Evolutionary conservation across 2,329 filamentous ascomycete genomes (phyloP), one percentile per base, ranked within the genome.

Genomic region (Fonsecaea erecta): DNA sequence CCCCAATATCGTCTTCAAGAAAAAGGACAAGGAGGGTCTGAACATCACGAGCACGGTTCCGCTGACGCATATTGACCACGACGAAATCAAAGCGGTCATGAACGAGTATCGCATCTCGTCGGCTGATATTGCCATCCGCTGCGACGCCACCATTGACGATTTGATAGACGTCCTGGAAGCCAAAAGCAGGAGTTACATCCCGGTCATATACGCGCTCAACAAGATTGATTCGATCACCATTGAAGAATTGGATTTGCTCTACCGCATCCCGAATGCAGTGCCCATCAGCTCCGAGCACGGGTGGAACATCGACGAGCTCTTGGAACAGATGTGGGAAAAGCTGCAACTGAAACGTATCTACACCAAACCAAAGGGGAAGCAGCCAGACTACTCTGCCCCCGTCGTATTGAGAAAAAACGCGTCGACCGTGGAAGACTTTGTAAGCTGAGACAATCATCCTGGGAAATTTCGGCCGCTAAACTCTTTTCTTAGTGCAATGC

Each of bases 311-410:
- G 95, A 99, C 76, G 95, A 99, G 82, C 82, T 99, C 70, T 86
- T 99, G 83, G 95, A 98, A 81, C 88, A 90, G 77, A 98, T 98
- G 95, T 98, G 95, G 95, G 93, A 97, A 63, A 97, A 96, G 79
- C 86, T 99, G 73, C 92, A 90, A 74, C 85, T 99, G 66, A 89
- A 92, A 73, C 87, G 95, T 73, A 90, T 99, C 52, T 99, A 99
- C 82, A 99, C 95, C 64, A 99, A 99, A 82, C 95, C 95, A 67
- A 98, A 99, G 83, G 95, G 95, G 68, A 92, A 89, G 77, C 84
- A 92, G 79, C 95, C 95, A 16, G 95, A 99, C 79, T 99, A 99
- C 80, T 88, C 88, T 64, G 83, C 90, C 59, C 95, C 95, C 57
- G 95, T 99, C 40, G 95, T 99, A 73, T 83, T 99, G 71, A 89